Base-by-base conservation (phyloP, 179 eudicot genomes). In the Silene noctiflora region DNA sequence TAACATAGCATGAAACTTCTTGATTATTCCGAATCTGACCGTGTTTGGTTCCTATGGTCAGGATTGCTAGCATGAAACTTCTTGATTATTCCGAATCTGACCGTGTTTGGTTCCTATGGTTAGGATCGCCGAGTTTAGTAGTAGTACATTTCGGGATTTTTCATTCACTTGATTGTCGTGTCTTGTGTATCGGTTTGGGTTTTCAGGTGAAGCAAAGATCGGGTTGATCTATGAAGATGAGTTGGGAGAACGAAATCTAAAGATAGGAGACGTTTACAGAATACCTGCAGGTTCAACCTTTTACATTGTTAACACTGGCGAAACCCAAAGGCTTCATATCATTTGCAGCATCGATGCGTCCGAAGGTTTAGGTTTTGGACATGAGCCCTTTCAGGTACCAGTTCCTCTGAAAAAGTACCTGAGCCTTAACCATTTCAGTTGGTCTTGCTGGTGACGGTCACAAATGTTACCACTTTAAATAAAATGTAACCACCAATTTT, bases 241-340 rank as follows among this genome's bases (percentile, higher is more conserved):
- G 25, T 42, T 89, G 7, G 91, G 83, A 44, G 96, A 90, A 64
- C 83, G 76, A 79, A 17, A 27, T 19, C 62, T 94, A 69, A 87
- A 78, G 78, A 74, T 72, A 4, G 98, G 98, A 73, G 98, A 94
- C 76, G 80, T 92, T 10, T 94, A 94, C 72, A 83, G 89, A 80
- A 84, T 94, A 12, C 83, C 79, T 1, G 91, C 91, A 1, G 98
- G 98, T 17, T 92, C 97, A 6, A 80, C 91, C 3, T 94, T 94
- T 78, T 94, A 94, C 77, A 33, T 92, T 35, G 81, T 87, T 1
- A 94, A 92, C 75, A 83, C 87, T 1, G 94, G 81, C 0, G 90
- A 89, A 65, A 89, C 91, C 6, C 91, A 94, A 76, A 81, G 85
- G 60, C 94, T 94, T 67, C 89, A 85, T 3, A 29, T 82, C 44